A percentile compares a stretch with the other conserved stretches of the same genome.
These are phyloP conservation scores for Hygrophorus pudorinus DNA, from an alignment of 768 basidiomycete species.

Conservation along the genomic window DNA sequence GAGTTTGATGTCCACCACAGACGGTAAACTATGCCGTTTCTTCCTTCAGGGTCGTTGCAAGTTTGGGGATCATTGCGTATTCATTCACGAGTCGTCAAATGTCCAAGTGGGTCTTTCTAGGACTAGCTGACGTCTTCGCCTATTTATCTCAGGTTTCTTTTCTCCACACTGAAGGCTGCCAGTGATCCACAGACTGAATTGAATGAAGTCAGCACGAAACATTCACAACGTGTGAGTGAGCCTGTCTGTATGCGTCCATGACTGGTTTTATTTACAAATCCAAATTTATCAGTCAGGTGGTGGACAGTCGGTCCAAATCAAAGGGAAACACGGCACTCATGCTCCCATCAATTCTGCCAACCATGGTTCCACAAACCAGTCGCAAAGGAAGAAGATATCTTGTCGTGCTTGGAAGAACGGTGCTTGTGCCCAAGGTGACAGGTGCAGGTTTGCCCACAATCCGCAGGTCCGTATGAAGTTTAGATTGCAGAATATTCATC, in stretches of 20 bases:
- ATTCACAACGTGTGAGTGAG: too few species aligned
- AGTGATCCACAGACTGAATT: too few species aligned
- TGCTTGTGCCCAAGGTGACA: conserved; percentile 24
- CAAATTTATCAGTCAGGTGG: background rate
- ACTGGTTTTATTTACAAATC: too few species aligned
- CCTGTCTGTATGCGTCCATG: too few species aligned
- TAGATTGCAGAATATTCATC: background rate
- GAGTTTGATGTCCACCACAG: too few species aligned
- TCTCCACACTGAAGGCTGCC: background rate
- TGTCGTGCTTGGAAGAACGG: conserved; percentile 24
- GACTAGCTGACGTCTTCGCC: background rate
- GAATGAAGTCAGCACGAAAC: too few species aligned
- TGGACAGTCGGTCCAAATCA: too few species aligned
- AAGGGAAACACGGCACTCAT: too few species aligned
- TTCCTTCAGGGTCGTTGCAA: conserved; percentile 3
- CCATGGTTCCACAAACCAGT: background rate
- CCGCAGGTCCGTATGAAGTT: conserved; percentile 17
- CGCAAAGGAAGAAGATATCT: background rate
- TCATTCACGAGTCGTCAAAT: background rate
- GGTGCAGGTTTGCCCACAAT: conserved; percentile 26
- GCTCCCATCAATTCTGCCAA: background rate
- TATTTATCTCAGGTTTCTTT: background rate
- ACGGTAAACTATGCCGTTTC: background rate
- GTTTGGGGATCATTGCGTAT: conserved; percentile 2
- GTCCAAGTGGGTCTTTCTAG: too few species aligned